Conservation (phyloP, 2,329 filamentous ascomycete genomes). For the Paraconiothyrium sp. region DNA sequence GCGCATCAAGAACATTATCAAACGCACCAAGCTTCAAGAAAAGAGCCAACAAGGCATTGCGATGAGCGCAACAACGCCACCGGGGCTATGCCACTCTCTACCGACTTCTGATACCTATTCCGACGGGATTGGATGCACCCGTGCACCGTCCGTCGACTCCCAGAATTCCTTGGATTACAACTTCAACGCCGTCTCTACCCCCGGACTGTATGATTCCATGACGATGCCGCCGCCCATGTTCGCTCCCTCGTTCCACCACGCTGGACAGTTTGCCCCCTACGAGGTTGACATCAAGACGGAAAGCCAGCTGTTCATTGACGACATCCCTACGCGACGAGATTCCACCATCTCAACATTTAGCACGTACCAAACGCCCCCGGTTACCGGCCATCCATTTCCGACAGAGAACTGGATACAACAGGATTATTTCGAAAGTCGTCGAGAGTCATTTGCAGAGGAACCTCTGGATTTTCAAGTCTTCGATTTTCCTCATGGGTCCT, state of each 20-base stretch:
- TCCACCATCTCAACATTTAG: conserved; percentile 92
- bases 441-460: conserved; percentile 70
- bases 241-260: conserved; percentile 57
- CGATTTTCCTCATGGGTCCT: conserved; percentile 74
- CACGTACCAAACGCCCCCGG: conserved; percentile 84
- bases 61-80: conserved; percentile 70
- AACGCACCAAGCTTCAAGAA: conserved; percentile 92
- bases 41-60: conserved; percentile 70
- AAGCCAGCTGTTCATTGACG: conserved; percentile 90
- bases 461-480: conserved; percentile 79
- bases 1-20: conserved; percentile 95
- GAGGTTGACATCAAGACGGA: conserved; percentile 97
- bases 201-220: conserved; percentile 67
- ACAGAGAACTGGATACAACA: conserved; percentile 77
- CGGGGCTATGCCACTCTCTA: conserved; percentile 81
- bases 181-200: conserved; percentile 70
- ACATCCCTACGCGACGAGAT: conserved; percentile 84
- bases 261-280: conserved; percentile 77
- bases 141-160: conserved; percentile 82
- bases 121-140: conserved; percentile 73
- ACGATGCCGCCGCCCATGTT: conserved; percentile 65
- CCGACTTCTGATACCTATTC: conserved; percentile 83
- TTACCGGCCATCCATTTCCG: conserved; percentile 72
- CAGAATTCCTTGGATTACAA: conserved; percentile 71
- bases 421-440: conserved; percentile 72